Percentiles rank a stretch among this genome's conserved stretches.
Conservation (phyloP, 495 filamentous ascomycete species). For the Xylaria acuta region DNA sequence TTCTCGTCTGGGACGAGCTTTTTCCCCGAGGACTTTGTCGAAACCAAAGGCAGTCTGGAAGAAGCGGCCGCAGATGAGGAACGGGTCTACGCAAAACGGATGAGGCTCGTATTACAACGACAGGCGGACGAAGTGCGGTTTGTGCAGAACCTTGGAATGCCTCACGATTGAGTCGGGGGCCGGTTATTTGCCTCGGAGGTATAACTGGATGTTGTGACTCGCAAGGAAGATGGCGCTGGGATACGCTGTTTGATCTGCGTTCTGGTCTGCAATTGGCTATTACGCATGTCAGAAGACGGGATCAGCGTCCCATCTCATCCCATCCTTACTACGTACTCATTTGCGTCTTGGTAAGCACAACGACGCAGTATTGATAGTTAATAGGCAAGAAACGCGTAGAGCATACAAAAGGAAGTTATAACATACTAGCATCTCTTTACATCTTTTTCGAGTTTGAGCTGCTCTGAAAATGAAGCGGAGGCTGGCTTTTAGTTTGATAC, state of each 20-base stretch:
- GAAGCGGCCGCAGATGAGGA: conserved; percentile 51
- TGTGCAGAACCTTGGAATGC: conserved; percentile 68
- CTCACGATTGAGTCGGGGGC: conserved; percentile 6
- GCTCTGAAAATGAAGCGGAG: background rate
- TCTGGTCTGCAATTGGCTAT: conserved; percentile 4
- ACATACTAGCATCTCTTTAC: background rate
- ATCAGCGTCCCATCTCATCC: background rate
- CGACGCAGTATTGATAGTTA: background rate
- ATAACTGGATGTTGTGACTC: conserved; percentile 22
- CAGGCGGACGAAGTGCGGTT: conserved; percentile 86
- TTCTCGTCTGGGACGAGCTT: conserved; percentile 61
- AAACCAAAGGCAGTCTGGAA: conserved; percentile 45
- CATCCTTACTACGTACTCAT: background rate
- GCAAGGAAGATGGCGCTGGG: background rate
- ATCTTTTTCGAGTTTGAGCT: background rate
- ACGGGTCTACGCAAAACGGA: conserved; percentile 66
- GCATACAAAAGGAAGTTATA: background rate
- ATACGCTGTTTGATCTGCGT: background rate
- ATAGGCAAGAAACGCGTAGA: background rate
- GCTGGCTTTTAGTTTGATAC: background rate
- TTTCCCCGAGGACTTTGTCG: conserved; percentile 55
- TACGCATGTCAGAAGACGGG: background rate
- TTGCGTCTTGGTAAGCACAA: background rate
- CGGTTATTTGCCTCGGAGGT: conserved; percentile 16
- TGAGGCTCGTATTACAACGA: conserved; percentile 76